A percentile compares a stretch with the other conserved stretches of the same genome.
Evolutionary conservation across 306 rosid species (phyloP).

Genomic region (Gynostemma pentaphyllum): DNA sequence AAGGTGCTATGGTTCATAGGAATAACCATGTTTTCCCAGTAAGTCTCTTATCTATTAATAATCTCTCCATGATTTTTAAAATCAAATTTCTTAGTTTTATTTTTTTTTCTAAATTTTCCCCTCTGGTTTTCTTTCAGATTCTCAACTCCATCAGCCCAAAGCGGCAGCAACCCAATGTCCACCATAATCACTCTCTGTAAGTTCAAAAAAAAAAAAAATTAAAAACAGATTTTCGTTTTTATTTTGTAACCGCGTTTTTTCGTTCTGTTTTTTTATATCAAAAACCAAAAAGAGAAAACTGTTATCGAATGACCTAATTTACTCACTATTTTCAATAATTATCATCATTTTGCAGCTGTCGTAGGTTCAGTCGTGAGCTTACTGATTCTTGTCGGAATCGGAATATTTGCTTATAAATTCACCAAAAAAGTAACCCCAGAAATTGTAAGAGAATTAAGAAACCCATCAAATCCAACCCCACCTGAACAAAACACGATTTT

Average conservation of each 20-base stretch:
- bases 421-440: not conserved
- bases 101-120: not conserved
- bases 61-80: too few species aligned
- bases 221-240: too few species aligned
- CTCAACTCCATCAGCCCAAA: slow-evolving; percentile 2
- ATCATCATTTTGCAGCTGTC: not conserved
- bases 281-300: too few species aligned
- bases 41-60: not conserved
- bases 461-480: not conserved
- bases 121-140: not conserved
- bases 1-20: not conserved
- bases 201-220: too few species aligned
- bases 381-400: not conserved
- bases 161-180: not conserved
- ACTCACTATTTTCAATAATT: too few species aligned
- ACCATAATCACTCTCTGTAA: not conserved
- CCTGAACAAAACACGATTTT: too few species aligned
- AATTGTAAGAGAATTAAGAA: not conserved
- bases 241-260: too few species aligned
- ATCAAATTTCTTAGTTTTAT: not conserved
- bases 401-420: not conserved
- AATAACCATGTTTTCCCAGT: not conserved
- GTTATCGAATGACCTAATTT: too few species aligned
- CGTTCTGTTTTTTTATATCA: too few species aligned
- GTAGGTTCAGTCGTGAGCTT: not conserved